Percentiles rank a stretch among this genome's conserved stretches.
Conservation (phyloP, 2,329 filamentous ascomycete genomes). For the Oidium heveae region DNA sequence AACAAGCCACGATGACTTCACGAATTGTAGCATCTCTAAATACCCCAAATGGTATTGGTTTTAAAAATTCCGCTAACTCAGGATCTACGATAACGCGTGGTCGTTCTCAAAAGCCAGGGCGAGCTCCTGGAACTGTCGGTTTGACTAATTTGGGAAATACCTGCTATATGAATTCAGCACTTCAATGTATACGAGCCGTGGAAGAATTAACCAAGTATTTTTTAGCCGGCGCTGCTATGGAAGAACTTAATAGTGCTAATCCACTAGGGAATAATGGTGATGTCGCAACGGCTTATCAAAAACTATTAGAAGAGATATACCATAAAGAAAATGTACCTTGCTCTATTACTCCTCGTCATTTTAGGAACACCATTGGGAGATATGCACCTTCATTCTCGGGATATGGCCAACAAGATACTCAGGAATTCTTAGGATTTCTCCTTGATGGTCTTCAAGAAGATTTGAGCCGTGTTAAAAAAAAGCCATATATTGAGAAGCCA, state of each 20-base stretch:
- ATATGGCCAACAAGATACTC: conserved; percentile 89
- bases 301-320: conserved; percentile 56
- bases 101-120: conserved; percentile 40
- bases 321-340: conserved; percentile 30
- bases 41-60: conserved; percentile 30
- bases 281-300: conserved; percentile 65
- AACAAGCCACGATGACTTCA: conserved; percentile 6
- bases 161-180: conserved; percentile 95
- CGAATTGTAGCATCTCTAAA: conserved; percentile 11
- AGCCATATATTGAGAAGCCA: conserved; percentile 92
- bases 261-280: conserved; percentile 64
- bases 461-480: conserved; percentile 76
- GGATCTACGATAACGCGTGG: conserved; percentile 44
- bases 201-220: conserved; percentile 90
- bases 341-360: conserved; percentile 54
- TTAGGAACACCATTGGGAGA: conserved; percentile 60
- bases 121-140: conserved; percentile 52
- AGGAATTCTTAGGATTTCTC: conserved; percentile 87
- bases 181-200: conserved; percentile 83
- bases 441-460: conserved; percentile 91
- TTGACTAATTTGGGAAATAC: conserved; percentile 85
- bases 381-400: conserved; percentile 73
- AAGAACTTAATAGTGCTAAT: conserved; percentile 67
- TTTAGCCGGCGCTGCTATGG: conserved; percentile 43
- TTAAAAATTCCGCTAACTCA: conserved; percentile 39